Conservation (phyloP, 257 asterid species). For the Hygrophila difformis region DNA sequence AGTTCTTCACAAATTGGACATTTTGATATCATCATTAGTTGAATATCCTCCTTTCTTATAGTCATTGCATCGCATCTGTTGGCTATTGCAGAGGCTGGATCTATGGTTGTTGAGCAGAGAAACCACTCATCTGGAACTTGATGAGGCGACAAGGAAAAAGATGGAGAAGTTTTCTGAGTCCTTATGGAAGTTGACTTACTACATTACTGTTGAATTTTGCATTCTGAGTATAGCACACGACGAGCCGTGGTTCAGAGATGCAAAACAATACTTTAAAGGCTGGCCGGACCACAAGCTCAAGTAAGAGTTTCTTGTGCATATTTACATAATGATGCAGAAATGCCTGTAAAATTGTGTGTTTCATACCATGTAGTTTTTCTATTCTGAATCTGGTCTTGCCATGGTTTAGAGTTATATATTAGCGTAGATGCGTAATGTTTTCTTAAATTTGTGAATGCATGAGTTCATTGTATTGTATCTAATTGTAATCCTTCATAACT, state of each 20-base stretch:
- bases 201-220: slow-evolving; percentile 45
- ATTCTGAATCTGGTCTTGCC: too few relatives aligned
- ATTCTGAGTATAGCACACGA: slow-evolving; percentile 28
- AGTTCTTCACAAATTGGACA: too few relatives aligned
- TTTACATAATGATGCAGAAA: too few relatives aligned
- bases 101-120: slow-evolving; percentile 40
- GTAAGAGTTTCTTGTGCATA: too few relatives aligned
- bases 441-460: too few relatives aligned
- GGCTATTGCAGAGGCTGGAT: slow-evolving; percentile 45
- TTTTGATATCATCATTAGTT: too few relatives aligned
- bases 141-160: slow-evolving; percentile 35
- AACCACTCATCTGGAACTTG: slow-evolving; percentile 31
- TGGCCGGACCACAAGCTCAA: slow-evolving; percentile 61
- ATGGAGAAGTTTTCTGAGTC: slow-evolving; percentile 65
- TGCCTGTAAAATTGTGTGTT: too few relatives aligned
- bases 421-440: too few relatives aligned
- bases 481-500: not conserved
- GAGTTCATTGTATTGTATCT: slow-evolving; percentile 1
- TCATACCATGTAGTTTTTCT: too few relatives aligned
- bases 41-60: slow-evolving; percentile 15
- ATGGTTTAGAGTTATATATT: not conserved
- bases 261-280: slow-evolving; percentile 41
- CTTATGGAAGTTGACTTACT: slow-evolving; percentile 68
- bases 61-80: slow-evolving; percentile 10
- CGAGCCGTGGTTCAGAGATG: slow-evolving; percentile 53